Conservation (phyloP, 805 yeast genomes). For the Saturnispora quitensis region DNA sequence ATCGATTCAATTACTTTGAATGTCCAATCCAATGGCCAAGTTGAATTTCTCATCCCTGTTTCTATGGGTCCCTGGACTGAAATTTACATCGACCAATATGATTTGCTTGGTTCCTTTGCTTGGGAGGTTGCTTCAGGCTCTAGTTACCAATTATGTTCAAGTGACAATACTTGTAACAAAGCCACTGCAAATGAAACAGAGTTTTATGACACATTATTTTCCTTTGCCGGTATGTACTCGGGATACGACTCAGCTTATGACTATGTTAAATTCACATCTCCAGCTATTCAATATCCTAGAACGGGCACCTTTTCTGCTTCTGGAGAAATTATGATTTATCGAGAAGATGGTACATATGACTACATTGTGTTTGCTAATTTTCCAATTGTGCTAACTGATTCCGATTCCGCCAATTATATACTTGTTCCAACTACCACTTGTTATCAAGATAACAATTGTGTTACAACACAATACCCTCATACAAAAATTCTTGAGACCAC, state of each 20-base stretch:
- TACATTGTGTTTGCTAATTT: constrained; percentile 1
- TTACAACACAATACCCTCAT: constrained; percentile 9
- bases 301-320: constrained; percentile 7
- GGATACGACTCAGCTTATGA: constrained; percentile 2
- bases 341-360: neutral
- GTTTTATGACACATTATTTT: constrained; percentile 7
- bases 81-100: constrained; percentile 4
- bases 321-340: neutral
- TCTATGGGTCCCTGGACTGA: constrained; percentile 3
- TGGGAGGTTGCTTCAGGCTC: constrained; percentile 8
- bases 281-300: constrained; percentile 7
- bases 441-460: constrained; percentile 9
- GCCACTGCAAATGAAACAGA: neutral
- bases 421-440: constrained; percentile 7
- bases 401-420: constrained; percentile 3
- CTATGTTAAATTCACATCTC: constrained; percentile 9
- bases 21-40: constrained; percentile 2
- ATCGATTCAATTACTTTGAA: neutral
- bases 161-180: constrained; percentile 6
- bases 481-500: neutral
- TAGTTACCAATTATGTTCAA: constrained; percentile 5
- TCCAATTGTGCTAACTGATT: constrained; percentile 5
- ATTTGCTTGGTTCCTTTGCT: neutral
- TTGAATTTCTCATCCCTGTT: constrained; percentile 13
- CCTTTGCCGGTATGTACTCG: constrained; percentile 6